Evolutionary conservation across 2,329 filamentous ascomycete species (phyloP).

Genomic region (Fusarium temperatum): DNA sequence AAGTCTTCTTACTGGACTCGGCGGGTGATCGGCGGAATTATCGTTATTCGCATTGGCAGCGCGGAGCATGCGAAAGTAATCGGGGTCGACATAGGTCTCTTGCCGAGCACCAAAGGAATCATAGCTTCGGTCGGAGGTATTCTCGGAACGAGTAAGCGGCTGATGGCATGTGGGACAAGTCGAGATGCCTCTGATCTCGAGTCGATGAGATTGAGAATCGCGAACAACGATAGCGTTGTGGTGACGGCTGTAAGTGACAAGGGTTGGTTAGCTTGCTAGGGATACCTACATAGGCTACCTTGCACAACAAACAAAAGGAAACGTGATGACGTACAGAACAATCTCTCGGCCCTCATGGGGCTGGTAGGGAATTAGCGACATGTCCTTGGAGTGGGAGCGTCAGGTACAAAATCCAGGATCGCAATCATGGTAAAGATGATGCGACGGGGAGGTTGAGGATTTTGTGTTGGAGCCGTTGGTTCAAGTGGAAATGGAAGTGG

Average conservation of each 20-base stretch:
- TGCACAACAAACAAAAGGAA: constrained; percentile 7
- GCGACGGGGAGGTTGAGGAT: constrained; percentile 4
- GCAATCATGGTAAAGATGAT: constrained; percentile 34
- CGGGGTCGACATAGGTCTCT: constrained; percentile 83
- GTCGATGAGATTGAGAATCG: constrained; percentile 83
- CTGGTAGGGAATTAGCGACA: constrained; percentile 81
- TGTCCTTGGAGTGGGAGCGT: constrained; percentile 38
- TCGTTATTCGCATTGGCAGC: constrained; percentile 54
- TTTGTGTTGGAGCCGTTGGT: constrained; percentile 4
- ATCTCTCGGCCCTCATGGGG: constrained; percentile 79
- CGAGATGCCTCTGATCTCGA: constrained; percentile 80
- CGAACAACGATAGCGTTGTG: constrained; percentile 92
- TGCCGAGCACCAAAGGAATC: constrained; percentile 53
- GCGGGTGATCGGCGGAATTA: constrained; percentile 56
- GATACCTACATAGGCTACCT: background rate
- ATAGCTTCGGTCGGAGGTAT: constrained; percentile 60
- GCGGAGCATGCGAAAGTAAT: constrained; percentile 95
- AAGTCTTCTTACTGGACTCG: constrained; percentile 64
- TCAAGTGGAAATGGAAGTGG: background rate
- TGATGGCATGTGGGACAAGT: constrained; percentile 94
- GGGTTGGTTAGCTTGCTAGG: constrained; percentile 9
- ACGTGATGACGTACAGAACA: constrained; percentile 74
- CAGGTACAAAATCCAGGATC: constrained; percentile 31
- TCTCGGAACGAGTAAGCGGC: constrained; percentile 60
- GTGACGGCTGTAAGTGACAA: constrained; percentile 79